A percentile compares a stretch with the other conserved stretches of the same genome.
phyloP scores from a whole-genome alignment of 2,329 filamentous ascomycete species.

The Phoma sp. region DNA sequence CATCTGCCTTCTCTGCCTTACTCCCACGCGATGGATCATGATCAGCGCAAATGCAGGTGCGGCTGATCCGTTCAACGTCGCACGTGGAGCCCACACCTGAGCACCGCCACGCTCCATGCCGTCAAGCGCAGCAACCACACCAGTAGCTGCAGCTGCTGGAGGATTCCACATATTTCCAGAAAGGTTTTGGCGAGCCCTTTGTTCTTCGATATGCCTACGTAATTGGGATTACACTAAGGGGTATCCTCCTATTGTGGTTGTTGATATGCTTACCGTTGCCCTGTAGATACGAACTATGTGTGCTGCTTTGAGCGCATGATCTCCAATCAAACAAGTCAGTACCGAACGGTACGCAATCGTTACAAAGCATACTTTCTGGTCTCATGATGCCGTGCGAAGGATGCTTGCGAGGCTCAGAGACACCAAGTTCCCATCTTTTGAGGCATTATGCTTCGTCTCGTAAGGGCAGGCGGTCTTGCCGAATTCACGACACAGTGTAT shows the following conservation, averaged over 20 bases:
- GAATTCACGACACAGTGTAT: no score
- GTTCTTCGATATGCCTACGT: neutral
- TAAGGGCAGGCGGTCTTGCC: no score
- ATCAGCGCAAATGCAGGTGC: slow-evolving; percentile 12
- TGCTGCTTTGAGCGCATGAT: no score
- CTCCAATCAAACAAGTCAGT: no score
- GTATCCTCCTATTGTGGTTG: neutral
- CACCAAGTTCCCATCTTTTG: no score
- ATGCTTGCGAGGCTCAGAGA: no score
- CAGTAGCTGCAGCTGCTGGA: neutral
- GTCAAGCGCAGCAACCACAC: neutral
- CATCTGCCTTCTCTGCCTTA: neutral
- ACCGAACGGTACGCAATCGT: no score
- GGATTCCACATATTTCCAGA: neutral
- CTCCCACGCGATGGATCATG: neutral
- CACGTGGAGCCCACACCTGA: slow-evolving; percentile 3
- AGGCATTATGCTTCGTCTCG: no score
- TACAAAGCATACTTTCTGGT: no score
- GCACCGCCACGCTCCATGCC: slow-evolving; percentile 7
- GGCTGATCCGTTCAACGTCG: slow-evolving; percentile 16
- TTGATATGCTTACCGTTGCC: neutral
- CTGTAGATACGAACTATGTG: neutral
- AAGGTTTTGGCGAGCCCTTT: neutral
- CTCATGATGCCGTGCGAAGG: no score
- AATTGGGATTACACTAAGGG: neutral